Base-by-base conservation (phyloP, 345 rosid genomes). In the Erodium maritimum region DNA sequence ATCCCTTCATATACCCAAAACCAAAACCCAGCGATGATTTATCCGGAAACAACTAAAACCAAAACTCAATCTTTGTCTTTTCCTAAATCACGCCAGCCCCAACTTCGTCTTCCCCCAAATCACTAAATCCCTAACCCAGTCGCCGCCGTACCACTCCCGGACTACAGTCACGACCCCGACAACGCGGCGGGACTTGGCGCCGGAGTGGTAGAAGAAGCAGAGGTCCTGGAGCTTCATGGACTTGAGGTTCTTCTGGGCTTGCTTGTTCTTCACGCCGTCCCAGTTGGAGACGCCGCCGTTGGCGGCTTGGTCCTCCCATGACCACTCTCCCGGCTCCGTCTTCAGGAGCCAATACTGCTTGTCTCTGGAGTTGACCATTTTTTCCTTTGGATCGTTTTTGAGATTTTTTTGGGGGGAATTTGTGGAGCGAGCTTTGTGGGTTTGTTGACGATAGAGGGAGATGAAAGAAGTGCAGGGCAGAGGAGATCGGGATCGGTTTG, bases 131-230 rank as follows among this genome's bases (percentile, higher is more conserved):
- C n/a, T n/a, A n/a, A n/a, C n/a, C n/a, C n/a, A n/a, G 5, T 55
- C 77, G 4, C 60, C 80, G 2, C 61, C 51, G 73, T 83, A 87
- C 89, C 91, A 87, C 50, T 87, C 88, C 45, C 78, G 81, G 5
- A 62, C n/a, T 33, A 89, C 91, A 20, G 67, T 68, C 19, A 93
- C 96, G 0, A 87, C 95, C 8, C 99, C 96, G 5, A 86, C 91
- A 50, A 89, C 71, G 55, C 85, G 82, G 33, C 95, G 94, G 3
- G 87, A 63, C 21, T 63, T 75, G 59, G 82, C 57, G 1, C 99
- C 96, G 1, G 96, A 88, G 73, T 93, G 99, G 85, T 93, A 89
- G 73, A 87, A 93, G 82, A 89, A 82, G 73, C 99, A 83, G 52
- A 85, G 91, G 25, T 93, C 96, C 19, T 72, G 51, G 22, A 79